Conservation (phyloP, 352 stramenopile species). For the Phytopythium helicoides region DNA sequence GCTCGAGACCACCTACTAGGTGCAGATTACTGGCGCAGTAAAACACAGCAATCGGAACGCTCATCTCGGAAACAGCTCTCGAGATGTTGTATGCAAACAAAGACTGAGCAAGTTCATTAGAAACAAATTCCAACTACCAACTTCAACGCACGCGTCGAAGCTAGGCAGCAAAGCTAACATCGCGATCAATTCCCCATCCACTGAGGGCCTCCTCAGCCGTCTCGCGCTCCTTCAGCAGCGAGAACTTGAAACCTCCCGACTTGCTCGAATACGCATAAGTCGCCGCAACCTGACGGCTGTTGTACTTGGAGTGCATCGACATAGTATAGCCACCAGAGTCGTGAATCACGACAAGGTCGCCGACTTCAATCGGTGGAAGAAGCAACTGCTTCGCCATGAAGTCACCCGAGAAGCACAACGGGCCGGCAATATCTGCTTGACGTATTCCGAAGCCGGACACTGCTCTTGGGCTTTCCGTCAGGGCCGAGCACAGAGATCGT, state of each 20-base stretch:
- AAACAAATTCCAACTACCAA: too few relatives aligned
- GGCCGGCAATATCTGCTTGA: constrained; percentile 86
- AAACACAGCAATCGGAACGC: too few relatives aligned
- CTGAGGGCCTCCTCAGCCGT: constrained; percentile 58
- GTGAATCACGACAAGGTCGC: constrained; percentile 82
- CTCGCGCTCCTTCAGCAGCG: constrained; percentile 64
- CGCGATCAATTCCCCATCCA: constrained; percentile 63
- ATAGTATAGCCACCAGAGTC: constrained; percentile 89
- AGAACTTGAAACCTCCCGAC: constrained; percentile 36
- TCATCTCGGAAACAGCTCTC: neutral
- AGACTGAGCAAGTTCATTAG: too few relatives aligned
- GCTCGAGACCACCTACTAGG: constrained; percentile 76
- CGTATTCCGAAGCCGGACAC: constrained; percentile 21
- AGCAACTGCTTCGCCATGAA: constrained; percentile 79
- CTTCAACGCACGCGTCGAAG: too few relatives aligned
- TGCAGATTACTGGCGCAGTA: neutral
- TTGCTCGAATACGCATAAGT: constrained; percentile 57
- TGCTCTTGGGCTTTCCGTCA: constrained; percentile 45
- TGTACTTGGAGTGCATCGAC: constrained; percentile 89
- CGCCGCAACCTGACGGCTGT: constrained; percentile 70
- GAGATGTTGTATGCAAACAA: neutral
- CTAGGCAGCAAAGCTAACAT: constrained; percentile 15
- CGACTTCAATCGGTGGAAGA: constrained; percentile 66
- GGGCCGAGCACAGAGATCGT: constrained; percentile 67
- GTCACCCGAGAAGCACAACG: constrained; percentile 92